These are phyloP conservation scores for Cercospora berteroae DNA, from an alignment of 2,329 filamentous ascomycete species.

Conservation along the genomic window DNA sequence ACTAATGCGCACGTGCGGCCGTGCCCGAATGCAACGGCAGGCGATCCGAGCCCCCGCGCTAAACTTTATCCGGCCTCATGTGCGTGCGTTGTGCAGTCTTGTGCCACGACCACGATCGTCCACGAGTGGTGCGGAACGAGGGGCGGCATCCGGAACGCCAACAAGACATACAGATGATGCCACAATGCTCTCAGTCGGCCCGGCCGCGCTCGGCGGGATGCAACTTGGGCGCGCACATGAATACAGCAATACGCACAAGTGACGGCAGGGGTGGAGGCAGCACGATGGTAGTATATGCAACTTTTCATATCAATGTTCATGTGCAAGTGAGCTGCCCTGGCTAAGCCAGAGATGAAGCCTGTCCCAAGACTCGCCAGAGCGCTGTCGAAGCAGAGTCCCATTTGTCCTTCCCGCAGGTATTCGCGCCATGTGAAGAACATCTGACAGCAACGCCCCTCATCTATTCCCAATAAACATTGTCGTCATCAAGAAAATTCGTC, in stretches of 20 bases:
- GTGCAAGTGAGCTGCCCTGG: slow-evolving; percentile 7
- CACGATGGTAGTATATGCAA: not conserved
- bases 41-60: slow-evolving; percentile 2
- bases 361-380: not conserved
- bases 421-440: not conserved
- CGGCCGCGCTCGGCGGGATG: not conserved
- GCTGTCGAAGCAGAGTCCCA: not conserved
- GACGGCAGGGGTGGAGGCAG: not conserved
- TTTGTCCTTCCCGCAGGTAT: not conserved
- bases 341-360: not conserved
- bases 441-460: not conserved
- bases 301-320: slow-evolving; percentile 1
- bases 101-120: not conserved
- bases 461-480: slow-evolving; percentile 14
- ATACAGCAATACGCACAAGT: not conserved
- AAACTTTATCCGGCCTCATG: not conserved
- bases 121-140: not conserved
- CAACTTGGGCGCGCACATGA: not conserved
- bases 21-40: not conserved
- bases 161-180: not conserved
- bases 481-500: slow-evolving; percentile 23
- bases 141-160: not conserved
- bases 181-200: not conserved
- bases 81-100: not conserved
- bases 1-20: not conserved